Evolutionary conservation across 768 basidiomycete genomes (phyloP).

Genomic region (Gymnopilus dilepis): DNA sequence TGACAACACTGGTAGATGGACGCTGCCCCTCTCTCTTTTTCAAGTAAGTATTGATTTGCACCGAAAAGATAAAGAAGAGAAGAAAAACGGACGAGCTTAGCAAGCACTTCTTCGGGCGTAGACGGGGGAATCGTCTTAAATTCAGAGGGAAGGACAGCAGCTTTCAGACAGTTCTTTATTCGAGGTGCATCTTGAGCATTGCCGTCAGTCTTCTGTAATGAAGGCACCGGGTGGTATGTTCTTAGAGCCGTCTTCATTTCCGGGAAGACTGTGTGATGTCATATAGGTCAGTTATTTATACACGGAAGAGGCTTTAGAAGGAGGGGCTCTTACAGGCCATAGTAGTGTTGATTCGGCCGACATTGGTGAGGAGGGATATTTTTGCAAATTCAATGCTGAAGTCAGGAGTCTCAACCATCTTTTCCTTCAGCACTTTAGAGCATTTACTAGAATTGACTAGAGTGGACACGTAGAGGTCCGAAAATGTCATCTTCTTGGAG

Average conservation of each 20-base stretch:
- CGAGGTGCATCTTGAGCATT: conserved; percentile 91
- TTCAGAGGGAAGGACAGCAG: conserved; percentile 75
- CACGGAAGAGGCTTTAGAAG: conserved; percentile 19
- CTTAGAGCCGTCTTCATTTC: conserved; percentile 92
- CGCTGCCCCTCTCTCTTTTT: conserved; percentile 58
- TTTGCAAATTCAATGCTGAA: conserved; percentile 84
- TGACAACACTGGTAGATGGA: conserved; percentile 87
- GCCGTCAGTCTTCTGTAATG: conserved; percentile 84
- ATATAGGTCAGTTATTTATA: conserved; percentile 29
- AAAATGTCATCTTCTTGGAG: conserved; percentile 67
- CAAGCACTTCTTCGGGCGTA: conserved; percentile 75
- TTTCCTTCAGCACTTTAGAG: conserved; percentile 87
- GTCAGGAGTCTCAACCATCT: conserved; percentile 81
- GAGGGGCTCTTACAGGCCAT: conserved; percentile 72
- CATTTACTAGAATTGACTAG: conserved; percentile 82
- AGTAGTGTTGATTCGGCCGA: conserved; percentile 91
- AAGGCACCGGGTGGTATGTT: conserved; percentile 91
- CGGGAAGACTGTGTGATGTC: conserved; percentile 75
- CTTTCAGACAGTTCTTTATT: conserved; percentile 90
- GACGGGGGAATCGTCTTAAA: conserved; percentile 67
- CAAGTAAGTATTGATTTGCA: conserved; percentile 19
- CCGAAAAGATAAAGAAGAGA: not conserved
- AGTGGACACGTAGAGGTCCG: conserved; percentile 83
- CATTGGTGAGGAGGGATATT: conserved; percentile 84
- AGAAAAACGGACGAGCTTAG: conserved; percentile 57